Evolutionary conservation across 352 stramenopile species (phyloP).

Genomic region (Globisporangium paddicum): DNA sequence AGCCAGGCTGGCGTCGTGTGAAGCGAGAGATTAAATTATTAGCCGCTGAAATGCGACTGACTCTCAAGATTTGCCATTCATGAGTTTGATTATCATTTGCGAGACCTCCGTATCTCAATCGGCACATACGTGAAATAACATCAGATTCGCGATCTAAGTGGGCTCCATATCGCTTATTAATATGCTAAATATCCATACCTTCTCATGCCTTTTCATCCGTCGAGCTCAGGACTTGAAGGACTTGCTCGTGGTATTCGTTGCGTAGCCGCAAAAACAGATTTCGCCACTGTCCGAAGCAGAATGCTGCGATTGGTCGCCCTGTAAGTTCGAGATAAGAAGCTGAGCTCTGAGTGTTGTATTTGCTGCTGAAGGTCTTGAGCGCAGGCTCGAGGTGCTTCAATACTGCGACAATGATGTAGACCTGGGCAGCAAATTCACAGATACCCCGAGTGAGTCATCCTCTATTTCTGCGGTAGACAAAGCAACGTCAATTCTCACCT

Average conservation of each 20-base stretch:
- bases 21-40: too few species aligned
- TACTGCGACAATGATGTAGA: constrained; percentile 42
- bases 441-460: not conserved
- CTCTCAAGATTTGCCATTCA: not conserved
- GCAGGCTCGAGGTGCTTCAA: constrained; percentile 43
- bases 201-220: not conserved
- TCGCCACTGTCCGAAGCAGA: constrained; percentile 37
- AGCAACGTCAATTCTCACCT: constrained; percentile 31
- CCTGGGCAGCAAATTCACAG: constrained; percentile 19
- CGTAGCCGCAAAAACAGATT: constrained; percentile 38
- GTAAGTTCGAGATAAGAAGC: constrained; percentile 30
- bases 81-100: constrained; percentile 7
- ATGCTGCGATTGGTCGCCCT: constrained; percentile 36
- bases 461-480: too few species aligned
- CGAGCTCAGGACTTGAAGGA: constrained; percentile 6
- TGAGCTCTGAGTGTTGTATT: constrained; percentile 21
- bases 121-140: too few species aligned
- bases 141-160: too few species aligned
- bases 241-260: constrained; percentile 45
- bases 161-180: too few species aligned
- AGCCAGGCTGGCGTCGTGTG: not conserved
- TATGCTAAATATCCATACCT: not conserved
- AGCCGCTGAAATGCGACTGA: not conserved
- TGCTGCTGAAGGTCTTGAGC: constrained; percentile 26
- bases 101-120: constrained; percentile 26